A percentile compares a stretch with the other conserved stretches of the same genome.
Conservation (phyloP, 306 rosid genomes). For the Prunus mongolica region DNA sequence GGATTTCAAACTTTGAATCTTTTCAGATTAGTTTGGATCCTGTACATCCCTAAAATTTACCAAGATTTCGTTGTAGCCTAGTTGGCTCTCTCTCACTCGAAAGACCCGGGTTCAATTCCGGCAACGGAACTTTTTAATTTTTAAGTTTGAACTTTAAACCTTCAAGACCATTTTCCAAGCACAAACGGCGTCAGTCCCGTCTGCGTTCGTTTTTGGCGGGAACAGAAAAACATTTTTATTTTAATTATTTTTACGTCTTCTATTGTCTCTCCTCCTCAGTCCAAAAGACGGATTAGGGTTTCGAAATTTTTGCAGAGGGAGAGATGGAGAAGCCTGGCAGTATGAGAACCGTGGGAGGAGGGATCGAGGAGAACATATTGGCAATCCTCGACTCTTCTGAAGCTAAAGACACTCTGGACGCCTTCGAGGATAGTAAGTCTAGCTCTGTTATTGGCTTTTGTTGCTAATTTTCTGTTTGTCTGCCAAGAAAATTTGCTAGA, state of each 20-base stretch:
- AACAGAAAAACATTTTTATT: background rate
- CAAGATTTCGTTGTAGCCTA: conserved; percentile 2
- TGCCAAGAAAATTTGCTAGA: background rate
- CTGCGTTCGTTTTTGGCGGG: conserved; percentile 1
- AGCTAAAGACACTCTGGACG: conserved; percentile 54
- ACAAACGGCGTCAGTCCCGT: background rate
- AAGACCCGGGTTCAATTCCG: conserved; percentile 18
- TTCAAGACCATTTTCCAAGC: background rate
- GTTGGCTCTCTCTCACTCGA: conserved; percentile 8
- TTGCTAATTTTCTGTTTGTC: conserved; percentile 4
- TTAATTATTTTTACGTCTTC: background rate
- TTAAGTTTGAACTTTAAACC: background rate
- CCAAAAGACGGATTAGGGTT: conserved; percentile 6
- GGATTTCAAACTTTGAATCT: no score
- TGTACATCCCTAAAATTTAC: background rate
- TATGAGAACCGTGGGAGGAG: conserved; percentile 32
- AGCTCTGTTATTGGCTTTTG: background rate
- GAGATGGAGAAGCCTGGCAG: conserved; percentile 43
- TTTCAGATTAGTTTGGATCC: no score
- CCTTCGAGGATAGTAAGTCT: conserved; percentile 61
- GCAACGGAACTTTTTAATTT: background rate
- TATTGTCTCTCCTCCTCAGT: no score
- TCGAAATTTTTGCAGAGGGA: background rate
- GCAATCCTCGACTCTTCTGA: conserved; percentile 65
- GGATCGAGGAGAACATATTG: conserved; percentile 59